Evolutionary conservation across 2,329 filamentous ascomycete species (phyloP), one percentile per base, ranked within the genome.

Genomic region (Ilyonectria robusta): DNA sequence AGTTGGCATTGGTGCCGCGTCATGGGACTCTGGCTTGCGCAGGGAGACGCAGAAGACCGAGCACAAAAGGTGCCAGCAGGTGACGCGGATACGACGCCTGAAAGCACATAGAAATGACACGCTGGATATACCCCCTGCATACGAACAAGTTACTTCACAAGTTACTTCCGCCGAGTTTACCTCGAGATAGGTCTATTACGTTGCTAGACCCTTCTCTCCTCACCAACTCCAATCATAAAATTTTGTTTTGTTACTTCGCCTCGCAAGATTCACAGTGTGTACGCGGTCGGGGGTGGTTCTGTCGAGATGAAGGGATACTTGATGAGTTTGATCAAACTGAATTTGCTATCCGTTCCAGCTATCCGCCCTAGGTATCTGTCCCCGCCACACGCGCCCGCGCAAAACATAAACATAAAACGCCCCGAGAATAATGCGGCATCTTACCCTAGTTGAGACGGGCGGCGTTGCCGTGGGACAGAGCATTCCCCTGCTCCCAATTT

Each of bases 111-210:
- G 73, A 75, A 72, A 75, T 73, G 73, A 75, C 66, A 75, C 72
- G 73, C 73, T 75, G 73, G 73, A 75, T 75, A 75, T 75, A 75
- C 73, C 73, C 73, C 73, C 70, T 73, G 69, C 73, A 74, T 74
- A 75, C 70, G 73, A 75, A 74, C 69, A 66, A 70, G 74, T 72
- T 75, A 66, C 71, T 74, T 68, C 73, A 74, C 69, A 65, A 70
- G 74, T 72, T 75, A 66, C 71, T 74, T 68, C 73, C 59, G 63
- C 70, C 67, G 70, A 74, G 69, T 73, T 72, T 67, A 66, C 65
- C 71, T 71, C 65, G 72, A 72, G 73, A 70, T 66, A 57, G 71
- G 73, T 74, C 73, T 74, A 63, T 74, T 67, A 75, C 68, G 73
- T 71, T 75, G 67, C 68, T 71, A 75, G 73, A 75, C 73, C 72